Evolutionary conservation across 306 rosid species (phyloP).

Genomic region (Trichosanthes cucumerina): DNA sequence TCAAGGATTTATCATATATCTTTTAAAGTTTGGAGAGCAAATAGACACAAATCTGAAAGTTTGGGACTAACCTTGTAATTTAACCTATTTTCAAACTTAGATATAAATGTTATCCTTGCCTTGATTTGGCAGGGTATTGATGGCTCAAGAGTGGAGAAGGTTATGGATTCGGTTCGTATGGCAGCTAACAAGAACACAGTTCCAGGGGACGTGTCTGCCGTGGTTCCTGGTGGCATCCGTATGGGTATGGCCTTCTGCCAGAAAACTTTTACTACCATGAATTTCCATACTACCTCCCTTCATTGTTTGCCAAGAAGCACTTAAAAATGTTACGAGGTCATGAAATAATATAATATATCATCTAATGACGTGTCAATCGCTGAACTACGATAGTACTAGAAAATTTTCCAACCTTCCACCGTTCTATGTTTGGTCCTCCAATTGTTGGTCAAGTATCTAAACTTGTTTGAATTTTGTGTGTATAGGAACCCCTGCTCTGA

Average conservation of each 20-base stretch:
- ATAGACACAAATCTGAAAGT: not conserved
- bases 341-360: too few species aligned
- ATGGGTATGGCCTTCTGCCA: conserved; percentile 49
- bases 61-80: not conserved
- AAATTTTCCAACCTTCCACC: not conserved
- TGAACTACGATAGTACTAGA: not conserved
- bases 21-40: not conserved
- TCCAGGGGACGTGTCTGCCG: conserved; percentile 97
- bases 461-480: conserved; percentile 3
- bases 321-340: not conserved
- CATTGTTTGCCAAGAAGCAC: not conserved
- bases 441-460: conserved; percentile 5
- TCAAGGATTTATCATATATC: not conserved
- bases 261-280: too few species aligned
- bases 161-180: conserved; percentile 72
- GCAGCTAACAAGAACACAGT: conserved; percentile 96
- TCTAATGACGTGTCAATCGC: too few species aligned
- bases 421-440: conserved; percentile 5
- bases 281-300: not conserved
- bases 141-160: conserved; percentile 96
- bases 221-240: conserved; percentile 96
- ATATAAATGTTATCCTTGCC: not conserved
- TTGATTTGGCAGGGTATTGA: conserved; percentile 60
- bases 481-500: conserved; percentile 90
- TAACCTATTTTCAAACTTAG: not conserved